phyloP scores from a whole-genome alignment of 2,329 filamentous ascomycete species.

The Microcyclosporella mali region DNA sequence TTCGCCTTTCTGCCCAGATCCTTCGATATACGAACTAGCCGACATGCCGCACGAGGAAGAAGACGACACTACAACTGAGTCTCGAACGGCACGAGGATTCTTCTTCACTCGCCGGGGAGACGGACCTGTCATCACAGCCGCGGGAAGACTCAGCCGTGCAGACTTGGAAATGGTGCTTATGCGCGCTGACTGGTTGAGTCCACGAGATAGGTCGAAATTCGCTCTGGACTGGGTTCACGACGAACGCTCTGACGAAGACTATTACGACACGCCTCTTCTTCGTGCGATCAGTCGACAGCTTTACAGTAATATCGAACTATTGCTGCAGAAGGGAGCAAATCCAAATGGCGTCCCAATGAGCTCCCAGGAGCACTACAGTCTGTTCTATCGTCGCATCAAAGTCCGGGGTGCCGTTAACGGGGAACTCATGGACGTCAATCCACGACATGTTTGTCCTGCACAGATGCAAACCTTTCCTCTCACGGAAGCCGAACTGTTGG shows the following conservation, averaged over 20 bases:
- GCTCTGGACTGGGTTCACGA: slow-evolving; percentile 1
- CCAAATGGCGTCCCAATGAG: slow-evolving; percentile 1
- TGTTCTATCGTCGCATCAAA: not conserved
- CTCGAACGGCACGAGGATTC: not conserved
- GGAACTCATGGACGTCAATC: not conserved
- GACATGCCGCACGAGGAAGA: too few relatives aligned
- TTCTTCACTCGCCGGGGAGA: not conserved
- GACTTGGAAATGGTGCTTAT: not conserved
- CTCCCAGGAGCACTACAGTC: not conserved
- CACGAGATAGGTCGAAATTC: not conserved
- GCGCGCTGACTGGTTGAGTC: not conserved
- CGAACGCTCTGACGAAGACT: not conserved
- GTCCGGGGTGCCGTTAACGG: not conserved
- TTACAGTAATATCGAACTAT: slow-evolving; percentile 1
- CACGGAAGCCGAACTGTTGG: not conserved
- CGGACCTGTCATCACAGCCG: not conserved
- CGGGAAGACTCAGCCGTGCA: not conserved
- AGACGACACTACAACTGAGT: too few relatives aligned
- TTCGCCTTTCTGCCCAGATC: too few relatives aligned
- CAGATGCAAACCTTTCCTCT: not conserved
- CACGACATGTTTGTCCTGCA: not conserved
- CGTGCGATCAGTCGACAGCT: slow-evolving; percentile 3
- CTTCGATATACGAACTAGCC: too few relatives aligned
- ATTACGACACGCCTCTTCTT: slow-evolving; percentile 1
- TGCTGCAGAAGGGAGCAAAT: slow-evolving; percentile 2